Evolutionary conservation across 2,329 filamentous ascomycete species (phyloP), one percentile per base, ranked within the genome.

Genomic region (Phyllosticta citribraziliensis): DNA sequence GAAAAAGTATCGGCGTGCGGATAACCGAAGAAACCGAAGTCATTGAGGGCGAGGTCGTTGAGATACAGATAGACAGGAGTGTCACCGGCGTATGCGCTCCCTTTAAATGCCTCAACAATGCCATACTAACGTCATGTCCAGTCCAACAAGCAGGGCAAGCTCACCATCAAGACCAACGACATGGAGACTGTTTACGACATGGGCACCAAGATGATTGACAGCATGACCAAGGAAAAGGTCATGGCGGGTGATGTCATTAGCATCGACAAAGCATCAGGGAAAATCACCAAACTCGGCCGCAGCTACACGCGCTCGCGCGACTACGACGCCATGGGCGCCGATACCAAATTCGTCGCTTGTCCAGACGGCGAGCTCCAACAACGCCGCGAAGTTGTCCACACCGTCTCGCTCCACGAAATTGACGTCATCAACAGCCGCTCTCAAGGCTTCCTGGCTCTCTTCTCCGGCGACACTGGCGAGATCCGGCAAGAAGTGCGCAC

Each of bases 151-250:
- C 93, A 97, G 81, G 94, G 94, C 70, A 99, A 99, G 78, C 86
- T 99, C 66, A 99, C 94, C 20, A 96, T 99, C 79, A 99, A 99
- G 79, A 99, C 94, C 11, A 97, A 93, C 62, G 94, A 99, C 75
- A 99, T 99, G 94, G 94, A 99, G 77, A 96, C 94, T 12, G 89
- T 99, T 66, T 99, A 97, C 78, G 94, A 99, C 71, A 97, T 99
- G 92, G 94, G 94, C 66, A 93, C 89, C 67, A 97, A 97, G 79
- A 97, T 99, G 94, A 99, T 99, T 67, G 94, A 99, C 73, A 91
- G 91, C 66, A 97, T 99, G 91, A 97, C 92, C 67, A 97, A 97
- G 78, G 94, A 99, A 80, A 93, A 95, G 70, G 91, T 99, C 66
- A 96, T 97, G 87, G 94, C 94, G 4, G 94, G 94, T 68, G 94